Conservation (phyloP, 1,284 basidiomycete genomes). For the Puccinia triticina region DNA sequence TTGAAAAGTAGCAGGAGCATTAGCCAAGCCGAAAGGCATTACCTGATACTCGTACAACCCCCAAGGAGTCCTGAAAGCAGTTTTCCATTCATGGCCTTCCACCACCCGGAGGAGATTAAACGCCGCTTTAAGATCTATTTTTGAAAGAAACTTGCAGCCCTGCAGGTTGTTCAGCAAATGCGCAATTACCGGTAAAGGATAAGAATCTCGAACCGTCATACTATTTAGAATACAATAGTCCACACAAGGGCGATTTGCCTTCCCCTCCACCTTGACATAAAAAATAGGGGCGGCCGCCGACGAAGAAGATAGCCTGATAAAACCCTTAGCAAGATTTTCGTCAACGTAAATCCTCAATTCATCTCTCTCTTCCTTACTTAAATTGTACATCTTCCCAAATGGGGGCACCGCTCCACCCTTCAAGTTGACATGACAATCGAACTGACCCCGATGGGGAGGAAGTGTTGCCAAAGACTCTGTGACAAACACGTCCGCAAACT, state of each 20-base stretch:
- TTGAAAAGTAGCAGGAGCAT: slow-evolving; percentile 59
- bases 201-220: slow-evolving; percentile 52
- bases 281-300: slow-evolving; percentile 46
- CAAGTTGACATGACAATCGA: too few relatives aligned
- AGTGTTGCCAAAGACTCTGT: neutral
- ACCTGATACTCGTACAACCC: slow-evolving; percentile 60
- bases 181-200: slow-evolving; percentile 21
- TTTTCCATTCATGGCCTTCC: neutral
- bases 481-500: neutral
- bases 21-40: slow-evolving; percentile 63
- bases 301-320: slow-evolving; percentile 38
- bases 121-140: slow-evolving; percentile 58
- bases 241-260: slow-evolving; percentile 52
- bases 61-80: too few relatives aligned
- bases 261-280: slow-evolving; percentile 53
- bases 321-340: slow-evolving; percentile 19
- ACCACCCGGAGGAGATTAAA: slow-evolving; percentile 59
- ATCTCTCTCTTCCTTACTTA: neutral
- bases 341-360: neutral
- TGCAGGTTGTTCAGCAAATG: too few relatives aligned
- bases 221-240: slow-evolving; percentile 53
- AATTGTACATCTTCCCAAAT: too few relatives aligned
- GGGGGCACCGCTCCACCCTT: too few relatives aligned
- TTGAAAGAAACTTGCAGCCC: too few relatives aligned
- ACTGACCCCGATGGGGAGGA: neutral